Base-by-base conservation (phyloP, 495 filamentous ascomycete genomes). In the Lasiosphaeria hispida region DNA sequence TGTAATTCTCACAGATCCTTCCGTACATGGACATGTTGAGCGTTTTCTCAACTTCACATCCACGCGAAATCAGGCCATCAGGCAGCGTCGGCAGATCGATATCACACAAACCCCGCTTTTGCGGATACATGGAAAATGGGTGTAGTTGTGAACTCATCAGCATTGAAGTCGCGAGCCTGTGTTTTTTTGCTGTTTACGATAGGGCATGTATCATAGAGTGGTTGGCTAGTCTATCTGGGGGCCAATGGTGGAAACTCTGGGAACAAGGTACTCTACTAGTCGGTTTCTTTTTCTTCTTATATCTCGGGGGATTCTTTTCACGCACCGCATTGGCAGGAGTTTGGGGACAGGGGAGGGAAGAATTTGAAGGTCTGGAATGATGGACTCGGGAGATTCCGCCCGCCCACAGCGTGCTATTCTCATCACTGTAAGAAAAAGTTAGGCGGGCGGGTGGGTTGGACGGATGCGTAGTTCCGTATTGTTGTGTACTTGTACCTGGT, bases 1-100 rank as follows among this genome's bases (percentile, higher is more conserved):
- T 68, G 55, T 68, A 66, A 63, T 68, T 40, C 38, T 9, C 42
- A 44, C 43, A 15, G 30, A 38, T 19, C 2, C 23, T 5, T 23
- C 43, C 18, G 17, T 23, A 45, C 43, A 45, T 7, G 23, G 23
- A 30, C 23, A 30, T 30, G 23, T 30, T 30, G 23, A 30, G 23
- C 5, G 23, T 30, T 30, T 30, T 30, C 23, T 30, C 5, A 30
- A 30, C 5, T 30, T 30, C 23, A 5, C 23, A 30, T 30, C 2
- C 23, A 5, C 23, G 5, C 23, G 23, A 2, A 30, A 5, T 30
- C 23, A 30, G 23, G 23, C 5, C 23, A 30, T 30, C 23, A 30
- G 23, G 23, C 23, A 30, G 23, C 5, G 23, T 30, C 23, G 23
- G 23, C 23, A 30, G 23, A 30, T 30, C 23, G 23, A 30, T 30